phyloP scores from a whole-genome alignment of 108 stramenopile species.

The Halocafeteria seosinensis region DNA sequence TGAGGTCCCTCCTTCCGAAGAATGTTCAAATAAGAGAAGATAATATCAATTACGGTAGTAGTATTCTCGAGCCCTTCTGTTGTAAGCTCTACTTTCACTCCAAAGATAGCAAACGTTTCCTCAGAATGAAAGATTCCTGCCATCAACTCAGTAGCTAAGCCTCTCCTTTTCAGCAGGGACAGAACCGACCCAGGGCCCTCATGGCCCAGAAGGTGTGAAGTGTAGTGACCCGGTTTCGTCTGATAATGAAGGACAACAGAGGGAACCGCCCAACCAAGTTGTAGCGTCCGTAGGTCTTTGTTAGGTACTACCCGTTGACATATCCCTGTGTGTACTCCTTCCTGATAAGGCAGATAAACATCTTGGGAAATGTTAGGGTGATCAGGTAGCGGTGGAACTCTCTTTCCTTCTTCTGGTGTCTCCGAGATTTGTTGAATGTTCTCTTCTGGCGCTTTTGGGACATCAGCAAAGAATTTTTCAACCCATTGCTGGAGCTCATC shows the following conservation, averaged over 20 bases:
- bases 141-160: conserved; percentile 49
- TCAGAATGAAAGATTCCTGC: conserved; percentile 53
- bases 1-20: conserved; percentile 1
- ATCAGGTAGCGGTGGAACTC: neutral
- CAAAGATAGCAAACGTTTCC: conserved; percentile 53
- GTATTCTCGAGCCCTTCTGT: conserved; percentile 19
- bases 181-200: conserved; percentile 78
- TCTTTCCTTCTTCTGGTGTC: neutral
- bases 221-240: conserved; percentile 53
- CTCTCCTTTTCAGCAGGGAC: conserved; percentile 47
- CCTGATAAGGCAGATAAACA: neutral
- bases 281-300: conserved; percentile 54
- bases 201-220: conserved; percentile 82
- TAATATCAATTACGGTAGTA: conserved; percentile 2
- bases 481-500: conserved; percentile 56
- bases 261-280: conserved; percentile 67
- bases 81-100: conserved; percentile 51
- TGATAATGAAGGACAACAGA: conserved; percentile 25
- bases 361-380: neutral
- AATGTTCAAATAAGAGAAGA: conserved; percentile 16
- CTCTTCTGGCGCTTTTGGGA: conserved; percentile 27
- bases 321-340: neutral
- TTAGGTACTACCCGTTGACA: conserved; percentile 64
- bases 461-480: conserved; percentile 44
- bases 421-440: neutral